Base-by-base conservation (phyloP, 176 grass and related monocot species). In the Pontederia paniculata region DNA sequence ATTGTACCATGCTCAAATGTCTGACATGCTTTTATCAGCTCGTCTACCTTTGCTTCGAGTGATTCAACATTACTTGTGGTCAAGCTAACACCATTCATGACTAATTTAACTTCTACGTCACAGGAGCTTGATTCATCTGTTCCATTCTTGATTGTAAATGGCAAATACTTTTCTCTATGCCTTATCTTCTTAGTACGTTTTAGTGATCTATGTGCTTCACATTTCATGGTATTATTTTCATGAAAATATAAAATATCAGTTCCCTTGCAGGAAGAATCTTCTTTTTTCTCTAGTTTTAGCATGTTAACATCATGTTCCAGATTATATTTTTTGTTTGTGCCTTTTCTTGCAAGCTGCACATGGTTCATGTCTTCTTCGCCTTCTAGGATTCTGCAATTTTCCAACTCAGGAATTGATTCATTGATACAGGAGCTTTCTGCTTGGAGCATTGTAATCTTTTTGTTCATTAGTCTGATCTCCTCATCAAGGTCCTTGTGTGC, bases 1-100 rank as follows among this genome's bases (percentile, higher is more conserved):
- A 84, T 90, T 9, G 76, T 70, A 67, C 85, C 77, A 48, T 81
- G 89, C 68, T 87, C 91, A 62, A 81, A 76, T 55, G 74, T 89
- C 65, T 90, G 86, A 2, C 86, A 87, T 54, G 70, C 57, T 23
- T 70, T 49, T 1, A 78, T 81, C 63, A 97, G 75, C 52, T 97
- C 86, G 63, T 84, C 44, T 44, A 97, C 71, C 50, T 97, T 90
- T 73, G 86, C 86, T 77, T 84, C 81, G 74, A 86, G 87, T 25
- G 84, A 60, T 71, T 79, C 53, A 2, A 80, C 86, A 42, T 87
- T 89, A 53, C 84, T 76, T 47, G 71, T 84, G 58, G 79, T 82
- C 19, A 58, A 48, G 50, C 89, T 80, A 67, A 89, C 81, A 48
- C 79, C 83, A 14, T 74, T 60, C 23, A 84, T 67, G 63, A 95